Conservation (phyloP, 75 land plant genomes). For the Sequoiadendron giganteum region DNA sequence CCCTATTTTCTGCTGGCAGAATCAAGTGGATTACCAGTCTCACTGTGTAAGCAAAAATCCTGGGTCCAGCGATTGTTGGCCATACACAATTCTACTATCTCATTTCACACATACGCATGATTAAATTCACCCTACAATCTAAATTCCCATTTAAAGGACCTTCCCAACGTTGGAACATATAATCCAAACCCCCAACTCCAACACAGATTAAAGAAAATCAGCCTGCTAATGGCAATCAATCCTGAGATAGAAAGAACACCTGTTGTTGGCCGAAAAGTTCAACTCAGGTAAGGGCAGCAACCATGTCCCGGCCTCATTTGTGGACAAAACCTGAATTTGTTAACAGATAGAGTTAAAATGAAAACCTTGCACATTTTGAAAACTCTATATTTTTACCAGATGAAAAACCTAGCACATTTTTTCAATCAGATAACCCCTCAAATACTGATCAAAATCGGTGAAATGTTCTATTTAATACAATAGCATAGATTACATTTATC, state of each 20-base stretch:
- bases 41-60: neutral
- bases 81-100: neutral
- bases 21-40: neutral
- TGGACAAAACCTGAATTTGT: neutral
- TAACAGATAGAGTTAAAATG: neutral
- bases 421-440: neutral
- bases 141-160: neutral
- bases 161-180: neutral
- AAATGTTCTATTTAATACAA: neutral
- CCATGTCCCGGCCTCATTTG: neutral
- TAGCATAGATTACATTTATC: neutral
- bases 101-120: neutral
- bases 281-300: neutral
- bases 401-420: neutral
- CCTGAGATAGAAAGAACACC: neutral
- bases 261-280: neutral
- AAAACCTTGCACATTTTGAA: neutral
- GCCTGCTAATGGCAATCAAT: neutral
- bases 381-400: neutral
- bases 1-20: neutral
- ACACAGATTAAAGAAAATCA: neutral
- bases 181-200: neutral
- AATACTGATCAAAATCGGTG: neutral
- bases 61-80: neutral
- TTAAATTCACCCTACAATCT: neutral